Percentiles rank a stretch among this genome's conserved stretches.
Evolutionary conservation across 2,329 filamentous ascomycete genomes (phyloP).

Genomic region (Geosmithia flava): DNA sequence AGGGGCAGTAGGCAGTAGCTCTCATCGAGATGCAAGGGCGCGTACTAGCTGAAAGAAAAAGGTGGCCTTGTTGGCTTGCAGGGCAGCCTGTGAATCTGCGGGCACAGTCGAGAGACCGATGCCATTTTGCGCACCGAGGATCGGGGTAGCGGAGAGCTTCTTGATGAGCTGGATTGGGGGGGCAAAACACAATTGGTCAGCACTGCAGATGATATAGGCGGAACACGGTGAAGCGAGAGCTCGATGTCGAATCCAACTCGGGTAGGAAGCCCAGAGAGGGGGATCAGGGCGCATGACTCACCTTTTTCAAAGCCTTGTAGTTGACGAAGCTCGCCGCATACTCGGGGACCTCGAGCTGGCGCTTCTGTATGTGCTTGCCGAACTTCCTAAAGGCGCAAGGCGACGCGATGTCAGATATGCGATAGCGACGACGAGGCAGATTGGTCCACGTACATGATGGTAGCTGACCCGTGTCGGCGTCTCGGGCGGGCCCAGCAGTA

Average conservation of each 20-base stretch:
- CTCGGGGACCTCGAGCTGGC: conserved; percentile 96
- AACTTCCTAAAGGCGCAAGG: conserved; percentile 67
- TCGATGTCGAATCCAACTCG: background rate
- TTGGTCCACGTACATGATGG: background rate
- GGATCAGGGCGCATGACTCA: conserved; percentile 23
- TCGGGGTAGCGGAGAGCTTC: conserved; percentile 85
- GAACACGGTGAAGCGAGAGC: background rate
- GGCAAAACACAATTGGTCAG: background rate
- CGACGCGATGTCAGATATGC: background rate
- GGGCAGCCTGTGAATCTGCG: conserved; percentile 69
- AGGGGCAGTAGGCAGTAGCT: background rate
- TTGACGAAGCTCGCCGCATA: conserved; percentile 99
- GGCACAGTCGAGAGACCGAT: conserved; percentile 29
- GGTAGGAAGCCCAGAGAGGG: background rate
- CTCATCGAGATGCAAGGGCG: background rate
- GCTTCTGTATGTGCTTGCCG: conserved; percentile 98
- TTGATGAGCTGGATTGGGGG: conserved; percentile 71
- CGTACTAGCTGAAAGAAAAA: conserved; percentile 96
- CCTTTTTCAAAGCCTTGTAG: conserved; percentile 99
- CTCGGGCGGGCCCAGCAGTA: background rate
- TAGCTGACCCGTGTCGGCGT: background rate
- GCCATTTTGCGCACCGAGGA: conserved; percentile 65
- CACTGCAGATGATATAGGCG: too few relatives aligned
- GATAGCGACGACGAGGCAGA: background rate
- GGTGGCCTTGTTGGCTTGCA: conserved; percentile 94